Evolutionary conservation across 1,284 basidiomycete species (phyloP), one percentile per base, ranked within the genome.

Genomic region (Boletus semigastroideus): DNA sequence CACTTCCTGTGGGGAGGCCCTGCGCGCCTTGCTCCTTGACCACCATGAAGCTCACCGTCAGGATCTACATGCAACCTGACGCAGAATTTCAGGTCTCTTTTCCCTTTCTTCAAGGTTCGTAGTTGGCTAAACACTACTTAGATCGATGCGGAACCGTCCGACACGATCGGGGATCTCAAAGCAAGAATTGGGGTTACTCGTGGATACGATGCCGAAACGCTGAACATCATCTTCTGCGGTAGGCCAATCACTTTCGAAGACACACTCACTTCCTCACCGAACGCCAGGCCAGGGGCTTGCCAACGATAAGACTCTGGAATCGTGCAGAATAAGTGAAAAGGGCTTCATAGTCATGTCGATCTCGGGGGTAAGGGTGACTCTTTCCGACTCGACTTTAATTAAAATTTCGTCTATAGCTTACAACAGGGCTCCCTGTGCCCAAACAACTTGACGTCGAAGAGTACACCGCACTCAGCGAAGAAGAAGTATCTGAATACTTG

Each of bases 11-110:
- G 34, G 4, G n/a, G 25, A 17, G 36, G 22, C 22, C 31, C 5
- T 27, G 25, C 19, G 36, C 20, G 30, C 38, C 13, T 45, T 38
- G 31, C 27, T 36, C 38, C 13, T 45, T 33, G 31, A 42, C 51
- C 49, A 52, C 38, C 19, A 52, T 52, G 51, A 52, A 52, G 51
- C 4, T 52, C 22, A 41, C 36, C n/a, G 13, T 52, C 19, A 52
- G 40, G 49, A 20, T 45, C 16, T 52, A 52, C 38, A 38, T 36
- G 49, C 22, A 52, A 25, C 42, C 49, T 11, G 42, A 31, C 5
- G 30, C 42, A 16, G 51, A 44, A 4, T 52, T 52, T 16, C 11
- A 52, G 17, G 51, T 52, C 8, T 16, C 42, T 34, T 16, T 34
- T 36, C 13, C n/a, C 11, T 14, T 37, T n/a, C 17, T 20, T n/a